Percentiles rank a stretch among this genome's conserved stretches.
Conservation (phyloP, 2,329 filamentous ascomycete species). For the Diplodia sapinea region DNA sequence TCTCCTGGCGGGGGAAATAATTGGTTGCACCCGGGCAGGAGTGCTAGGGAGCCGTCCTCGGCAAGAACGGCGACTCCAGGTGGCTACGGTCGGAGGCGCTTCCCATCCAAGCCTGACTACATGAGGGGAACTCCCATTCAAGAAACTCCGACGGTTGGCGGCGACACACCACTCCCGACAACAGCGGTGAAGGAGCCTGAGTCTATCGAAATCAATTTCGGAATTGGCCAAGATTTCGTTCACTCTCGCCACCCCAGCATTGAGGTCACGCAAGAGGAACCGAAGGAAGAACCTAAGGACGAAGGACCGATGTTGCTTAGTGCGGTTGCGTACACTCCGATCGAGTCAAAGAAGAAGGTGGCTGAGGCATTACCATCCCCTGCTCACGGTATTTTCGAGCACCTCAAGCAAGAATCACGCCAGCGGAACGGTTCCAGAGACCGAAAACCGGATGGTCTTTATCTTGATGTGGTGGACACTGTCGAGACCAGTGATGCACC, state of each 20-base stretch:
- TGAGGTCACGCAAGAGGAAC: constrained; percentile 16
- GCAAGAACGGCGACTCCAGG: constrained; percentile 62
- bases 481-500: constrained; percentile 43
- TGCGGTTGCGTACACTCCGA: constrained; percentile 44
- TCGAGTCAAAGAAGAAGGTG: constrained; percentile 39
- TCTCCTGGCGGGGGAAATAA: constrained; percentile 66
- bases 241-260: constrained; percentile 23
- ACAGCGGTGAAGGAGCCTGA: constrained; percentile 33
- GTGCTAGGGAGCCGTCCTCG: constrained; percentile 54
- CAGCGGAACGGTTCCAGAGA: constrained; percentile 75
- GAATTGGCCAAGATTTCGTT: background rate
- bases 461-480: constrained; percentile 53
- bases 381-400: constrained; percentile 67
- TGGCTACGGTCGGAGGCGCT: constrained; percentile 70
- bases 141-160: constrained; percentile 22
- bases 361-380: constrained; percentile 70
- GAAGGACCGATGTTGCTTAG: constrained; percentile 52
- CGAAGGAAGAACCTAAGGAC: constrained; percentile 58
- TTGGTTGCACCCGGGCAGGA: constrained; percentile 46
- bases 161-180: constrained; percentile 27
- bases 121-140: constrained; percentile 38
- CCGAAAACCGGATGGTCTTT: constrained; percentile 76
- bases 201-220: constrained; percentile 23
- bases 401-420: constrained; percentile 64
- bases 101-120: constrained; percentile 56